Evolutionary conservation across 2,329 filamentous ascomycete genomes (phyloP).

Genomic region (Domatiomyces catenatus): DNA sequence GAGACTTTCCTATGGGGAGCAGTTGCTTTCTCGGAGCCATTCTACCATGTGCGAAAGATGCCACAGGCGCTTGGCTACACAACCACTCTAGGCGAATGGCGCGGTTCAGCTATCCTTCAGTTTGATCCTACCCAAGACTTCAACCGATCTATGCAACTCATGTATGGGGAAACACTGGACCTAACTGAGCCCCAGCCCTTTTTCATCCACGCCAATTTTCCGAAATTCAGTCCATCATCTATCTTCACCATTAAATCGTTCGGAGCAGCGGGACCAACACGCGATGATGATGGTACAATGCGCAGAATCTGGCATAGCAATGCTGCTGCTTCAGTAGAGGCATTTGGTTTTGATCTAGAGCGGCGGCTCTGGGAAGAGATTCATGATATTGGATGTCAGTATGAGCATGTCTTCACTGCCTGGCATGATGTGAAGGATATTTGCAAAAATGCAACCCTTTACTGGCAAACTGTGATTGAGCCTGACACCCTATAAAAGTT

Average conservation of each 20-base stretch:
- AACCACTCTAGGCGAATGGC: constrained; percentile 18
- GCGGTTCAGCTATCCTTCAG: constrained; percentile 26
- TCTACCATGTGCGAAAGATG: constrained; percentile 25
- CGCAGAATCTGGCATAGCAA: constrained; percentile 22
- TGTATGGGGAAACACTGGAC: constrained; percentile 17
- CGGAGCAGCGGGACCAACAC: constrained; percentile 18
- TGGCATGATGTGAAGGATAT: constrained; percentile 22
- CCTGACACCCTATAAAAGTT: constrained; percentile 22
- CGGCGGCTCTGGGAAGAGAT: constrained; percentile 26
- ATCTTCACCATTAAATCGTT: constrained; percentile 21
- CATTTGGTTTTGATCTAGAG: constrained; percentile 24
- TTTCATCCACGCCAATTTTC: constrained; percentile 27
- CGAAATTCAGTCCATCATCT: constrained; percentile 26
- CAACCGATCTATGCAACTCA: constrained; percentile 15
- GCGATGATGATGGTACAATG: constrained; percentile 21
- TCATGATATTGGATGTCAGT: constrained; percentile 24
- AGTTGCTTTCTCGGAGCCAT: constrained; percentile 26
- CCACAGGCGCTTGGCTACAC: constrained; percentile 14
- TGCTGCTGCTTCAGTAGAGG: constrained; percentile 18
- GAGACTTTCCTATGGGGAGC: constrained; percentile 35
- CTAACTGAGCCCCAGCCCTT: constrained; percentile 23
- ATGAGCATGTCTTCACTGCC: constrained; percentile 21
- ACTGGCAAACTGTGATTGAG: constrained; percentile 24
- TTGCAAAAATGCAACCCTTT: constrained; percentile 21
- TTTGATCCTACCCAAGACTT: constrained; percentile 24